Evolutionary conservation across 2,329 filamentous ascomycete species (phyloP).

Genomic region (Colletotrichum sojae): DNA sequence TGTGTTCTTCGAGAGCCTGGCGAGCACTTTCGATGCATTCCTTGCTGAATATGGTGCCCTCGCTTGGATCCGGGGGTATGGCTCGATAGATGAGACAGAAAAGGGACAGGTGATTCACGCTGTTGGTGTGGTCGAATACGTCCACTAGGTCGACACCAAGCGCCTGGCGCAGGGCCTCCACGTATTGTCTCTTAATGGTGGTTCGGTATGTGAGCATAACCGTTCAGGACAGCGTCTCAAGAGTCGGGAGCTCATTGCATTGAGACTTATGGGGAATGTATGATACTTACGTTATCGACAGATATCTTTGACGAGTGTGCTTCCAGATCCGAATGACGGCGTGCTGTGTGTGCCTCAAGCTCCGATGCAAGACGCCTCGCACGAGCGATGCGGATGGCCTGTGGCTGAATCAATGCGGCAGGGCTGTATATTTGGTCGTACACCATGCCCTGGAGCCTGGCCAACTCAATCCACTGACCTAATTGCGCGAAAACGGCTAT

Average conservation of each 20-base stretch:
- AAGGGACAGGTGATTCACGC: slow-evolving; percentile 43
- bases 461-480: slow-evolving; percentile 41
- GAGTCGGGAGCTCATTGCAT: not conserved
- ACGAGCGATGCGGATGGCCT: slow-evolving; percentile 38
- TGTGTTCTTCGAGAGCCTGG: slow-evolving; percentile 43
- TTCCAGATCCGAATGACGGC: not conserved
- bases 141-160: slow-evolving; percentile 39
- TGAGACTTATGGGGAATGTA: not conserved
- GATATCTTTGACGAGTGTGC: not conserved
- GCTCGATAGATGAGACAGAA: slow-evolving; percentile 47
- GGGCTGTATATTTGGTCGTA: slow-evolving; percentile 49
- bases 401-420: slow-evolving; percentile 42
- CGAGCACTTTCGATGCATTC: slow-evolving; percentile 45
- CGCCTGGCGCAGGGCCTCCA: slow-evolving; percentile 4
- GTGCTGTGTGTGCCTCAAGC: not conserved
- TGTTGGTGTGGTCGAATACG: slow-evolving; percentile 39
- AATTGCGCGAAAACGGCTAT: slow-evolving; percentile 17
- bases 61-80: slow-evolving; percentile 40
- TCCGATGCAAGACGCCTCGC: slow-evolving; percentile 26
- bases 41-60: slow-evolving; percentile 41
- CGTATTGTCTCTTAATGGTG: slow-evolving; percentile 11
- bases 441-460: slow-evolving; percentile 43
- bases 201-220: not conserved
- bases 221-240: not conserved
- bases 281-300: not conserved